phyloP scores from a whole-genome alignment of 2,329 filamentous ascomycete species.

The Curvularia sp. region DNA sequence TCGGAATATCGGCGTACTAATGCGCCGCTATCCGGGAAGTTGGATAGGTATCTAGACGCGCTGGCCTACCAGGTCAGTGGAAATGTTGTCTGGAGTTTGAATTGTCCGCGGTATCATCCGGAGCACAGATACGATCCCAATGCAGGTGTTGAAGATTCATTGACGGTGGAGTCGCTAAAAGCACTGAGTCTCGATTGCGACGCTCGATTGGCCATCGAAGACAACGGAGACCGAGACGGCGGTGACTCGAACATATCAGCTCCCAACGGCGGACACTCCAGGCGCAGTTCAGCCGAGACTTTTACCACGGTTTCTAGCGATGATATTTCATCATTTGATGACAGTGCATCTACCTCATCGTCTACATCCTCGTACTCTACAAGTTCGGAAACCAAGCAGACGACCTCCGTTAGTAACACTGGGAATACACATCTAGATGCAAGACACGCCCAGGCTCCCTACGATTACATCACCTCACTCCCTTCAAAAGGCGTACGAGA shows the following conservation, averaged over 20 bases:
- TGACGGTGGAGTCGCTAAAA: neutral
- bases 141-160: neutral
- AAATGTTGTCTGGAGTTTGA: neutral
- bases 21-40: neutral
- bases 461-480: neutral
- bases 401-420: neutral
- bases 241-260: neutral
- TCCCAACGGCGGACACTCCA: neutral
- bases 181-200: neutral
- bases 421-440: neutral
- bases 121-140: neutral
- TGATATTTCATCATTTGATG: neutral
- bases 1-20: neutral
- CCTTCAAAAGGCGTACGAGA: neutral
- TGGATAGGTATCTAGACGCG: neutral
- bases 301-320: neutral
- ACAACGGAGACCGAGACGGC: neutral
- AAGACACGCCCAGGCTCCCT: neutral
- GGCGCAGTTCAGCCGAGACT: neutral
- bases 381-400: neutral
- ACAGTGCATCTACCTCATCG: neutral
- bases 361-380: neutral
- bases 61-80: neutral
- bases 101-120: neutral
- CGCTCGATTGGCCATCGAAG: neutral